These are phyloP conservation scores for Pseudognaphalium luteoalbum DNA, from an alignment of 129 eudicot genomes.

Conservation along the genomic window DNA sequence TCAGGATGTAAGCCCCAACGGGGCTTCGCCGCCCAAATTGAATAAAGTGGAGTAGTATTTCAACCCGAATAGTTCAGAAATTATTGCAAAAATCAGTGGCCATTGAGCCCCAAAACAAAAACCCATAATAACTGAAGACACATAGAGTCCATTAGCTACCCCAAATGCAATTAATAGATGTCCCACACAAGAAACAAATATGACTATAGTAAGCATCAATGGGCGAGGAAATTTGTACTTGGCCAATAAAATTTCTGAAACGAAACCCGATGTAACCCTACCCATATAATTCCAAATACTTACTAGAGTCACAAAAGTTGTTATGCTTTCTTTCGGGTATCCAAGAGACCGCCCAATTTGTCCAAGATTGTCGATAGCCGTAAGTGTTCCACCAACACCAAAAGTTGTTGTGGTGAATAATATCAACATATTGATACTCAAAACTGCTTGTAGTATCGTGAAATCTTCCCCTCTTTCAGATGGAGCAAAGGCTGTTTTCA, in stretches of 20 bases:
- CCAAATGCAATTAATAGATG: slow-evolving; percentile 74
- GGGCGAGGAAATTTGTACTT: slow-evolving; percentile 93
- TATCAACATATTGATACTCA: slow-evolving; percentile 71
- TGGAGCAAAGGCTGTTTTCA: slow-evolving; percentile 43
- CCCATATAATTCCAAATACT: slow-evolving; percentile 90
- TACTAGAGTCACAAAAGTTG: slow-evolving; percentile 71
- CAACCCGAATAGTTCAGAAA: slow-evolving; percentile 78
- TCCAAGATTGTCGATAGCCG: slow-evolving; percentile 80
- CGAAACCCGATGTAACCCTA: slow-evolving; percentile 62
- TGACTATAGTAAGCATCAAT: slow-evolving; percentile 60
- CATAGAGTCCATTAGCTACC: slow-evolving; percentile 64
- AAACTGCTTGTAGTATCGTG: slow-evolving; percentile 72
- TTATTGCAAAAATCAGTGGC: slow-evolving; percentile 78
- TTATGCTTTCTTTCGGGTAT: slow-evolving; percentile 53
- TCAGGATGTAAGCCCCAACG: slow-evolving; percentile 64
- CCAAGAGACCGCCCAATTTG: slow-evolving; percentile 86
- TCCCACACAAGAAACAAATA: slow-evolving; percentile 64
- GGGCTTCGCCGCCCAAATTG: slow-evolving; percentile 76
- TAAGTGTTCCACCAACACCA: slow-evolving; percentile 74
- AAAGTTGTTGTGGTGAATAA: slow-evolving; percentile 58
- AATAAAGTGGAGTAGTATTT: slow-evolving; percentile 71
- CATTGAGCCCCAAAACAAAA: slow-evolving; percentile 93
- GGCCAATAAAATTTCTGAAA: slow-evolving; percentile 51
- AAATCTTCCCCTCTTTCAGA: slow-evolving; percentile 78
- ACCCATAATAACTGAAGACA: slow-evolving; percentile 69